These are phyloP conservation scores for Gamsiella multidivaricata DNA, from an alignment of 192 early-diverging fungal species.

Conservation along the genomic window DNA sequence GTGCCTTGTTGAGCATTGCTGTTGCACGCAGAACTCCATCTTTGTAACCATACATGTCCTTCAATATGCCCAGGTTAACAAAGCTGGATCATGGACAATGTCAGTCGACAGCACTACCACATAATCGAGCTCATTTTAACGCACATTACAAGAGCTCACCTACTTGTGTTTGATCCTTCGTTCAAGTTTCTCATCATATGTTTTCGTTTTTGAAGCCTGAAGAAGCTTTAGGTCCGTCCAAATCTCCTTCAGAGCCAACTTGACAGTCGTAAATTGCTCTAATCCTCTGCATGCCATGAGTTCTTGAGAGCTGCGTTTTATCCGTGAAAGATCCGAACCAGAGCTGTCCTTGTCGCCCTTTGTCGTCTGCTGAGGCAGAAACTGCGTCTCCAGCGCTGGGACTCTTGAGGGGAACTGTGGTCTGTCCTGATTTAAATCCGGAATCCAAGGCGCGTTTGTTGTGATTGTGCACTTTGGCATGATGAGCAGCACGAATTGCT, in stretches of 20 bases:
- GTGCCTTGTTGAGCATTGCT: slow-evolving; percentile 14
- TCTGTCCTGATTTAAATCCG: slow-evolving; percentile 36
- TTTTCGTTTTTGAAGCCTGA: neutral
- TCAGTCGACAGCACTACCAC: too few species aligned
- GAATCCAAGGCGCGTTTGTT: slow-evolving; percentile 36
- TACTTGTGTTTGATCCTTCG: slow-evolving; percentile 21
- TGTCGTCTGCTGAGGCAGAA: neutral
- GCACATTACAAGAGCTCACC: neutral
- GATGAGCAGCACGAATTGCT: slow-evolving; percentile 36
- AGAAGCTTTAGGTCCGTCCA: neutral
- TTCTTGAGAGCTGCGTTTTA: neutral
- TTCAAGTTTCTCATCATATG: neutral
- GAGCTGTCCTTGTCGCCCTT: neutral
- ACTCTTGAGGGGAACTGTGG: slow-evolving; percentile 13
- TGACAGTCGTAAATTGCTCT: slow-evolving; percentile 35
- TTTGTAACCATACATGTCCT: slow-evolving; percentile 14
- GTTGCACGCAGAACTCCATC: slow-evolving; percentile 10
- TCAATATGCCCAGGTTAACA: slow-evolving; percentile 2
- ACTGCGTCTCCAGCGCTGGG: neutral
- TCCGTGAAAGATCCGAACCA: too few species aligned
- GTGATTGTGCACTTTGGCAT: slow-evolving; percentile 14
- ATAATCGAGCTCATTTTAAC: too few species aligned
- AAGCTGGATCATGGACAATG: neutral
- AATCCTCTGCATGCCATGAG: neutral
- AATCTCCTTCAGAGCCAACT: neutral